Evolutionary conservation across 2,329 filamentous ascomycete species (phyloP).

Genomic region (Cordyceps cicadae): DNA sequence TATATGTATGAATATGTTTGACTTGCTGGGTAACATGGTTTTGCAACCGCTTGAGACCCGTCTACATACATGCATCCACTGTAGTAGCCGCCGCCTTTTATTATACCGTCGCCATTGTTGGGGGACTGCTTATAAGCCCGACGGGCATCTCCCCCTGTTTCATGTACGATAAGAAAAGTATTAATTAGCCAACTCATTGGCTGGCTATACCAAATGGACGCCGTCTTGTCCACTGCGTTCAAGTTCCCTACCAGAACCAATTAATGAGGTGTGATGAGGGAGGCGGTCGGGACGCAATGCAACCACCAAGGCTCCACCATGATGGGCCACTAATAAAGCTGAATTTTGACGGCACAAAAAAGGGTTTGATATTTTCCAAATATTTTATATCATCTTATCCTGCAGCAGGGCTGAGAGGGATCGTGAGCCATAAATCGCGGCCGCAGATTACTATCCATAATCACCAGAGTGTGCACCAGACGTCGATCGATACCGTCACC

Average conservation of each 20-base stretch:
- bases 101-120: background rate
- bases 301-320: conserved; percentile 6
- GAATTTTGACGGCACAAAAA: background rate
- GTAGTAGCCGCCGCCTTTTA: background rate
- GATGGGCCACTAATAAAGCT: background rate
- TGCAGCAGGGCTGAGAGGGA: background rate
- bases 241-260: too few relatives aligned
- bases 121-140: background rate
- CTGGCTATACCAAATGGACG: too few relatives aligned
- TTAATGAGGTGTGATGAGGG: too few relatives aligned
- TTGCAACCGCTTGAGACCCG: too few relatives aligned
- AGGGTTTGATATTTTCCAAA: background rate
- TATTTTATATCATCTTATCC: background rate
- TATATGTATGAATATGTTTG: too few relatives aligned
- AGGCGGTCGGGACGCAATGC: background rate
- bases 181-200: too few relatives aligned
- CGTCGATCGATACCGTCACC: background rate
- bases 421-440: background rate
- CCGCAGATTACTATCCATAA: background rate
- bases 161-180: too few relatives aligned
- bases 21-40: too few relatives aligned
- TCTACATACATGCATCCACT: background rate
- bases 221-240: too few relatives aligned
- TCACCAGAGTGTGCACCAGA: background rate
- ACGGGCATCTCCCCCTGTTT: background rate